Evolutionary conservation across 371 early-diverging fungal species (phyloP), one percentile per base, ranked within the genome.

Genomic region (Mucor sp.): DNA sequence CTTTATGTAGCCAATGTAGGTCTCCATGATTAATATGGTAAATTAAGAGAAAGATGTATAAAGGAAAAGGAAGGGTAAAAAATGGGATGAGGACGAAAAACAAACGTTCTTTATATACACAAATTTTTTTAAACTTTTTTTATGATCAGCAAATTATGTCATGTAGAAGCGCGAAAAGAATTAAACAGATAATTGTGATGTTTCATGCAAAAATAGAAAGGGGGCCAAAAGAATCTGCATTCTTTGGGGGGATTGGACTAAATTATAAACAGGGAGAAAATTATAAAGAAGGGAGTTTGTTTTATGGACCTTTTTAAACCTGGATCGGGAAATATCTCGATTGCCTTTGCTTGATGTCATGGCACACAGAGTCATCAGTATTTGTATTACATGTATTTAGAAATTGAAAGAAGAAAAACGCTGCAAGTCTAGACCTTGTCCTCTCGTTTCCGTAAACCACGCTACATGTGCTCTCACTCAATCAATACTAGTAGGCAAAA

Each of bases 1-100:
- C 60, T 92, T 87, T 57, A 95, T 83, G 56, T 85, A 85, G 12
- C 94, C 94, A 72, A 79, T 67, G 53, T 74, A 84, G 8, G 84
- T 77, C 65, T 84, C 84, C 82, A 84, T 80, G 28, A 41, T 30
- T 28, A 6, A 28, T 50, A 41, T 35, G 58, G 11, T 55, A 33
- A 58, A 17, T n/a, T 30, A 4, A 33, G 21, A 62, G 58, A 44
- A 66, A 41, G 48, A 48, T 30, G 50, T 61, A 61, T 53, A 55
- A 37, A 47, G 28, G 39, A 58, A 39, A 53, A 19, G 50, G 48
- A 65, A 65, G 48, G 58, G 57, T 62, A 62, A 57, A 47, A 27
- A 6, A 44, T 44, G 35, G 33, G 11, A 44, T 44, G 35, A 33
- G 27, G 15, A 58, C n/a, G n/a, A 30, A 30, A 30, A 30, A 17